phyloP scores from a whole-genome alignment of 306 rosid species.

The Citrullus colocynthis region DNA sequence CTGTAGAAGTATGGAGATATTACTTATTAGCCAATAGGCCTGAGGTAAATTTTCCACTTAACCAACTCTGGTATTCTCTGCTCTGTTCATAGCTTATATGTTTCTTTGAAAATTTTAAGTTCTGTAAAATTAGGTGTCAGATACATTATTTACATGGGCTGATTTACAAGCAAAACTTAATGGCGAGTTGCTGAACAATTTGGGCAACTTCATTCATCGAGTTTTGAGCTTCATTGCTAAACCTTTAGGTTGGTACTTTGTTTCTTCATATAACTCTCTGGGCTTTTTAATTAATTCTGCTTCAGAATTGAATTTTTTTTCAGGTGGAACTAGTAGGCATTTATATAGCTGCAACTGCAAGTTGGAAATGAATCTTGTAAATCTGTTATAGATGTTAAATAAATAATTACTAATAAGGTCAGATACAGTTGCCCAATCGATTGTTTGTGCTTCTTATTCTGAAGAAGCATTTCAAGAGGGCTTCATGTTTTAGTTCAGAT shows the following conservation, averaged over 20 bases:
- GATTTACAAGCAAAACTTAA: constrained; percentile 94
- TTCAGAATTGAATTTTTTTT: neutral
- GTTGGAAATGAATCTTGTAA: neutral
- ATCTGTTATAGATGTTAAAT: neutral
- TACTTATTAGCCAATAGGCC: constrained; percentile 92
- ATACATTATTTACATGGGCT: constrained; percentile 80
- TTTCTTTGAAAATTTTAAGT: neutral
- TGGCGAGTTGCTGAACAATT: constrained; percentile 69
- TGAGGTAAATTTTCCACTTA: constrained; percentile 43
- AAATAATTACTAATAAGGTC: neutral
- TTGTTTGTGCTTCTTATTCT: neutral
- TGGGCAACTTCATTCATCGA: constrained; percentile 86
- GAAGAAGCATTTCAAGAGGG: neutral
- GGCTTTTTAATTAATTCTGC: neutral
- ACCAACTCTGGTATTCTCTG: constrained; percentile 3
- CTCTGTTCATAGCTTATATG: neutral
- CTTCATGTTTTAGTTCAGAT: neutral
- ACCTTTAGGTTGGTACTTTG: constrained; percentile 69
- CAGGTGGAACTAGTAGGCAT: neutral
- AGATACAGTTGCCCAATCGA: neutral
- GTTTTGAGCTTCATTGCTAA: constrained; percentile 92
- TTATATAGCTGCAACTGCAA: neutral
- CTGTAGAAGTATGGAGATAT: constrained; percentile 97
- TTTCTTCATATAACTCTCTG: neutral
- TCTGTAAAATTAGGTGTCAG: constrained; percentile 53